These are phyloP conservation scores for Senna tora DNA, from an alignment of 306 rosid species.

Conservation along the genomic window DNA sequence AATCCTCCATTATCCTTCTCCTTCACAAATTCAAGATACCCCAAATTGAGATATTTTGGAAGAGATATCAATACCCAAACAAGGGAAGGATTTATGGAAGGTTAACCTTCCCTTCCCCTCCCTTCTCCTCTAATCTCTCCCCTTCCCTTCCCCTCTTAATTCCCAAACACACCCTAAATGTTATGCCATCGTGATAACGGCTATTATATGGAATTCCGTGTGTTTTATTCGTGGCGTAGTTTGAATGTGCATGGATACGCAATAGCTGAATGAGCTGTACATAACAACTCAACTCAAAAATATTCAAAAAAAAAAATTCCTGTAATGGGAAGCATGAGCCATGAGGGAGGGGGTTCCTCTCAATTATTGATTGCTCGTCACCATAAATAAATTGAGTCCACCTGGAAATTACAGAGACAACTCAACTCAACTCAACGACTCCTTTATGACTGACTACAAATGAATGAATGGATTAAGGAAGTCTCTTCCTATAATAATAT, in stretches of 20 bases:
- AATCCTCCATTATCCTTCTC: no score
- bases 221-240: neutral
- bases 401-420: slow-evolving; percentile 46
- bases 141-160: no score
- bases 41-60: no score
- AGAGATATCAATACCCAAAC: no score
- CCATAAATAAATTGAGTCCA: slow-evolving; percentile 48
- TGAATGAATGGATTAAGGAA: slow-evolving; percentile 62
- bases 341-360: neutral
- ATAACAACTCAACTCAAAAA: neutral
- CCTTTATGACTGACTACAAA: slow-evolving; percentile 65
- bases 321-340: neutral
- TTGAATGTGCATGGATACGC: neutral
- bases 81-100: no score
- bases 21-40: no score
- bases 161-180: no score
- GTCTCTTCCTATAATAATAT: slow-evolving; percentile 47
- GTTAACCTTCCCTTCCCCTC: no score
- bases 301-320: slow-evolving; percentile 9
- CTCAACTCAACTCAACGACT: slow-evolving; percentile 46
- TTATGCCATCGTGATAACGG: neutral
- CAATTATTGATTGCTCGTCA: slow-evolving; percentile 55
- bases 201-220: neutral
- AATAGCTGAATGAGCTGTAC: neutral
- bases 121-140: no score